Percentiles rank a stretch among this genome's conserved stretches.
phyloP scores from a whole-genome alignment of 768 basidiomycete species.

The Tulasnella sp. region DNA sequence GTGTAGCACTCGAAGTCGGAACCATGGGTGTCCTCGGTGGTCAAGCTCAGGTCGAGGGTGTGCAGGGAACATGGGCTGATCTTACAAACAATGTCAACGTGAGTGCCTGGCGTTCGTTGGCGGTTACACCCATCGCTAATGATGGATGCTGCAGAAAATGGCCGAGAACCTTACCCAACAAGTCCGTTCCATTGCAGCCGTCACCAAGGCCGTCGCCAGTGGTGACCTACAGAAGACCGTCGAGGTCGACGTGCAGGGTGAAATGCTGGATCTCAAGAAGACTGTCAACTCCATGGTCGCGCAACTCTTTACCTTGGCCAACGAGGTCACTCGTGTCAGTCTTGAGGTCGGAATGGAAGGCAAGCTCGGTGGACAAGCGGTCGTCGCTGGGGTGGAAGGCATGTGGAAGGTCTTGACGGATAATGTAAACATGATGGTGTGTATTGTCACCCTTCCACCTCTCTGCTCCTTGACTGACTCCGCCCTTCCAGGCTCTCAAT shows the following conservation, averaged over 20 bases:
- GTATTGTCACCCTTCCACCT: background rate
- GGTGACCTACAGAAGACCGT: slow-evolving; percentile 82
- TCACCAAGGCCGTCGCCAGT: slow-evolving; percentile 88
- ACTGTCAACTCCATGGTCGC: slow-evolving; percentile 27
- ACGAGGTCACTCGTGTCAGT: slow-evolving; percentile 27
- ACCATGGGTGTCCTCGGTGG: slow-evolving; percentile 32
- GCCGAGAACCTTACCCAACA: slow-evolving; percentile 84
- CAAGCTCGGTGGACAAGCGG: slow-evolving; percentile 20
- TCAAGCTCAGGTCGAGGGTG: slow-evolving; percentile 34
- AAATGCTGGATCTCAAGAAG: slow-evolving; percentile 33
- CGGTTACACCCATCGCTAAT: background rate
- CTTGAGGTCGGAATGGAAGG: slow-evolving; percentile 37
- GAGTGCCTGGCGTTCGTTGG: background rate
- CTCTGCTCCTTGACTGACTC: background rate
- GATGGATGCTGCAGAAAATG: slow-evolving; percentile 25
- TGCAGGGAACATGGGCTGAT: slow-evolving; percentile 36
- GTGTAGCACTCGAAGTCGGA: slow-evolving; percentile 30
- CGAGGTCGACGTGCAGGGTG: slow-evolving; percentile 33
- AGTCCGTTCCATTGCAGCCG: slow-evolving; percentile 83
- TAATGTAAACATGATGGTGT: slow-evolving; percentile 21
- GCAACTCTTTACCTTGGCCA: slow-evolving; percentile 17
- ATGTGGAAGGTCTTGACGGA: slow-evolving; percentile 29
- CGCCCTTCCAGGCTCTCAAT: slow-evolving; percentile 14
- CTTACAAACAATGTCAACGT: slow-evolving; percentile 34
- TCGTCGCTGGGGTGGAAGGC: slow-evolving; percentile 32